Percentiles rank a stretch among this genome's conserved stretches.
Evolutionary conservation across 148 eudicot genomes (phyloP).

Genomic region (Polygonum aviculare): DNA sequence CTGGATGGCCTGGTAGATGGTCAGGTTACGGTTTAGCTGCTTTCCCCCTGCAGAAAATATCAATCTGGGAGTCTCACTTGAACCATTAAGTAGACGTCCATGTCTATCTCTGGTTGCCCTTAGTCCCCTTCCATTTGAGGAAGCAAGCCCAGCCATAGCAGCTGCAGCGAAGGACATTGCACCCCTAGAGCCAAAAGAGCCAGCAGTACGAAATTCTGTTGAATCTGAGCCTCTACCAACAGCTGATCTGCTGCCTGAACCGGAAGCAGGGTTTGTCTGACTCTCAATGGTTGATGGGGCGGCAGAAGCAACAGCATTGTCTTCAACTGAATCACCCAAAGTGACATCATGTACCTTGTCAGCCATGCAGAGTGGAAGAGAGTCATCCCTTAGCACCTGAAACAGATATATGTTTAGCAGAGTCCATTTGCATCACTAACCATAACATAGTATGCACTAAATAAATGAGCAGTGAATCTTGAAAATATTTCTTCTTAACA

Average conservation of each 20-base stretch:
- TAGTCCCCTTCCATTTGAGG: conserved; percentile 67
- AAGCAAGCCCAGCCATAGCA: conserved; percentile 95
- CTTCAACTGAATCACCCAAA: conserved; percentile 67
- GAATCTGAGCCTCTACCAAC: conserved; percentile 48
- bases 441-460: background rate
- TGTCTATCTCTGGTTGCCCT: conserved; percentile 70
- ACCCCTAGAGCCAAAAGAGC: conserved; percentile 78
- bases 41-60: conserved; percentile 79
- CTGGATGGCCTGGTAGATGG: conserved; percentile 92
- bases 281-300: conserved; percentile 35
- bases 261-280: conserved; percentile 58
- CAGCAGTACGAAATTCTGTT: conserved; percentile 58
- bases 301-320: conserved; percentile 32
- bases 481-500: background rate
- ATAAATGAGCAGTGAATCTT: background rate
- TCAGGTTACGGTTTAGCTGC: conserved; percentile 72
- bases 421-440: background rate
- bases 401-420: background rate
- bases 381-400: conserved; percentile 68
- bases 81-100: conserved; percentile 56
- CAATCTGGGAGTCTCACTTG: conserved; percentile 61
- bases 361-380: conserved; percentile 71
- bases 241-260: conserved; percentile 65
- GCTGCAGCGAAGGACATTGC: conserved; percentile 99
- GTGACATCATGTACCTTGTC: conserved; percentile 93